A percentile compares a stretch with the other conserved stretches of the same genome.
Conservation (phyloP, 768 basidiomycete genomes). For the Phanerodontia chrysosporium region DNA sequence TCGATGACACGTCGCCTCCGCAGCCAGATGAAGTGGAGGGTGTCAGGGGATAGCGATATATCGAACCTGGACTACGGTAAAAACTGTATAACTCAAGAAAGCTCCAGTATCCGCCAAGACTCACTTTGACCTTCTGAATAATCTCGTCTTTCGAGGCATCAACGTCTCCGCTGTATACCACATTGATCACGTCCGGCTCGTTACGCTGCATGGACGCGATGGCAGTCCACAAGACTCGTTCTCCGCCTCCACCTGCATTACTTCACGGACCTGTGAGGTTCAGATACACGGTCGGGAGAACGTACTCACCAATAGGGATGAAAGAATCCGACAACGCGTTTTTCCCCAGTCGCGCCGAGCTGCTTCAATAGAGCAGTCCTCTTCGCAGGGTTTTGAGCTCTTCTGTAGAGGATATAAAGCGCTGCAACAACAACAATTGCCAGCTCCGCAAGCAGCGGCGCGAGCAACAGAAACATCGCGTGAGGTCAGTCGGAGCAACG, state of each 20-base stretch:
- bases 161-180: constrained; percentile 88
- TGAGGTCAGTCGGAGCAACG: too few species aligned
- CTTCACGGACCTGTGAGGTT: constrained; percentile 37
- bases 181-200: constrained; percentile 58
- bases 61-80: constrained; percentile 67
- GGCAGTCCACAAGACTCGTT: constrained; percentile 93
- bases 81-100: too few species aligned
- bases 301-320: constrained; percentile 91
- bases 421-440: too few species aligned
- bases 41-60: constrained; percentile 60
- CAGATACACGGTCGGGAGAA: constrained; percentile 12
- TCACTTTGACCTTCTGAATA: constrained; percentile 74
- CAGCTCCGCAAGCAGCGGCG: too few species aligned
- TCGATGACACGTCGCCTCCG: constrained; percentile 67
- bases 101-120: too few species aligned
- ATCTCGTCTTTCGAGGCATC: constrained; percentile 80
- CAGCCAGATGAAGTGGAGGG: constrained; percentile 82
- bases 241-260: constrained; percentile 96
- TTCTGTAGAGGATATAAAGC: background rate
- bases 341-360: background rate
- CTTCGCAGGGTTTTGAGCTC: background rate
- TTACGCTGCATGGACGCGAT: constrained; percentile 70
- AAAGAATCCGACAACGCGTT: constrained; percentile 74
- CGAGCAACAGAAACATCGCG: too few species aligned
- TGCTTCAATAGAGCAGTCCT: background rate